Conservation (phyloP, 1,284 basidiomycete species). For the Afroboletus lepidellus region DNA sequence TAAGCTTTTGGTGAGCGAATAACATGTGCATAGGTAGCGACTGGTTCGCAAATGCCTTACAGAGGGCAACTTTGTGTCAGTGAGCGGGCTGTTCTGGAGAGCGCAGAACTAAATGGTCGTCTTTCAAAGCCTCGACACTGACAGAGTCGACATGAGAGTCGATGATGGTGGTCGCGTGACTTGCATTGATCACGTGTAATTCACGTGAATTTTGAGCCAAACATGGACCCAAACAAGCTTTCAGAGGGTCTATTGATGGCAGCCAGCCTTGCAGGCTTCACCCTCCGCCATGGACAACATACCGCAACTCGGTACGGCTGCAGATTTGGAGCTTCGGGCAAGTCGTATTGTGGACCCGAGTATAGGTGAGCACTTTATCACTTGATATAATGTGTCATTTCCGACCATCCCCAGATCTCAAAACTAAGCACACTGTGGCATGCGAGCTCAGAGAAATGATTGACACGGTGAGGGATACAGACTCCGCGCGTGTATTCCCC, state of each 20-base stretch:
- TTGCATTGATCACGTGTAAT: constrained; percentile 21
- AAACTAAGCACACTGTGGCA: constrained; percentile 67
- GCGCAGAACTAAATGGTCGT: too few relatives aligned
- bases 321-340: constrained; percentile 67
- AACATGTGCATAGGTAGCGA: too few relatives aligned
- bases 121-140: background rate
- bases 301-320: constrained; percentile 46
- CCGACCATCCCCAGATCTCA: constrained; percentile 51
- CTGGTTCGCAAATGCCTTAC: too few relatives aligned
- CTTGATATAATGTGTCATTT: background rate
- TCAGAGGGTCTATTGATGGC: constrained; percentile 29
- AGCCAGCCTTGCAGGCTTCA: background rate
- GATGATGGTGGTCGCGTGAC: background rate
- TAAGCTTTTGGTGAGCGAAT: too few relatives aligned
- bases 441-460: constrained; percentile 86
- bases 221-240: constrained; percentile 32
- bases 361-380: constrained; percentile 45
- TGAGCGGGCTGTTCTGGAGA: background rate
- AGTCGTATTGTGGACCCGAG: constrained; percentile 72
- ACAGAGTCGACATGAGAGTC: too few relatives aligned
- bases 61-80: too few relatives aligned
- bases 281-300: constrained; percentile 41
- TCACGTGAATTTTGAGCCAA: constrained; percentile 33
- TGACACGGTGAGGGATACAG: constrained; percentile 80
- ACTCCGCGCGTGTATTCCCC: constrained; percentile 71